These are phyloP conservation scores for Chlorella vulgaris DNA, from an alignment of 139 green algal species.

Conservation along the genomic window DNA sequence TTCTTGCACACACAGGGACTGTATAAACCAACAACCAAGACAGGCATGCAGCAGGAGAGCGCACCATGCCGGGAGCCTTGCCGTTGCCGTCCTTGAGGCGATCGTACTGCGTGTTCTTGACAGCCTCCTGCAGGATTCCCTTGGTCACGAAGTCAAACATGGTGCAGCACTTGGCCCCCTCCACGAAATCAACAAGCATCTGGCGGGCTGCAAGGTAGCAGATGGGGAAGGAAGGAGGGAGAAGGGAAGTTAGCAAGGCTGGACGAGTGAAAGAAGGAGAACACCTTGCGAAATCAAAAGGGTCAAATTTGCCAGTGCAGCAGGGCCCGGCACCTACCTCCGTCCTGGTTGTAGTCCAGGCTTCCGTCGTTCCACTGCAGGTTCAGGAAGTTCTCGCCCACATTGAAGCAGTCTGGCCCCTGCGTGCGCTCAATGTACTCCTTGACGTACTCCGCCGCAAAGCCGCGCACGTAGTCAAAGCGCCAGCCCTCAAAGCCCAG, in stretches of 20 bases:
- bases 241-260: neutral
- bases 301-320: neutral
- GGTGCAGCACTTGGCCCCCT: conserved; percentile 68
- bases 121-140: conserved; percentile 91
- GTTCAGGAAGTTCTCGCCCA: conserved; percentile 78
- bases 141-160: conserved; percentile 98
- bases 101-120: conserved; percentile 92
- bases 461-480: conserved; percentile 89
- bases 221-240: neutral
- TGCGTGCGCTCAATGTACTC: conserved; percentile 60
- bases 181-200: conserved; percentile 78
- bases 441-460: conserved; percentile 37
- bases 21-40: no score
- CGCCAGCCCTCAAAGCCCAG: conserved; percentile 95
- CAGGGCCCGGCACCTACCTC: conserved; percentile 12
- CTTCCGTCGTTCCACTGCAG: conserved; percentile 38
- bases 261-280: neutral
- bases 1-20: no score
- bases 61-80: conserved; percentile 80
- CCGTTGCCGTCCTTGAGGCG: conserved; percentile 82
- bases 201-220: conserved; percentile 16
- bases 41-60: no score
- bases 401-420: conserved; percentile 55
- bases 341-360: conserved; percentile 65
- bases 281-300: neutral